Evolutionary conservation across 208 protist species (phyloP), one percentile per base, ranked within the genome.

Genomic region (Endotrypanum monterogeii): DNA sequence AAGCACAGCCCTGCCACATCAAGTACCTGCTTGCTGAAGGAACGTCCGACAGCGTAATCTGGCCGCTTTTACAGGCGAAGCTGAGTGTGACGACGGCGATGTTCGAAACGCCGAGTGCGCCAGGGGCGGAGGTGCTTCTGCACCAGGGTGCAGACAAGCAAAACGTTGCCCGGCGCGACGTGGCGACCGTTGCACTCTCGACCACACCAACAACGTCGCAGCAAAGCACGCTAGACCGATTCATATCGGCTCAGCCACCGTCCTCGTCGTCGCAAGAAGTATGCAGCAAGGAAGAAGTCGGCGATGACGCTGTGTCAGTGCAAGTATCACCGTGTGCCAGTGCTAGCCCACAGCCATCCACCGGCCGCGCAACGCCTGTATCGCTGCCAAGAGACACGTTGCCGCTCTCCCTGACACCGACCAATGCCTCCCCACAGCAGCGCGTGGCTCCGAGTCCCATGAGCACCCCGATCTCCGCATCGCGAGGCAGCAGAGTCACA

Each of bases 21-120:
- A 90, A 97, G 67, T 99, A 99, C 82, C 84, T 98, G 16, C 85
- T 98, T 41, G 95, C 93, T 9, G 89, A 98, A 67, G 92, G 92
- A 71, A 98, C 95, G 3, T 86, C 90, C 0, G 95, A 98, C 74
- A 92, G 84, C 52, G 84, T 97, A 28, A 94, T 98, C 62, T 98
- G 95, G 95, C 92, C 95, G 1, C 82, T 97, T 77, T 80, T 98
- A 54, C 85, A 97, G 66, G 79, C 67, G 23, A 98, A 98, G 74
- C 74, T 97, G 35, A 90, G 76, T 50, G 93, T 98, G 39, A 96
- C 90, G 18, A 83, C 84, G 8, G 91, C 90, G 18, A 79, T 95
- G 50, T 82, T 98, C 18, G 91, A 95, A 52, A 84, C 68, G 39
- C 23, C 79, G 71, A 80, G 35, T 37, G 60, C 48, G 23, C 67